Conservation (phyloP, 768 basidiomycete species). For the Trametes maxima region DNA sequence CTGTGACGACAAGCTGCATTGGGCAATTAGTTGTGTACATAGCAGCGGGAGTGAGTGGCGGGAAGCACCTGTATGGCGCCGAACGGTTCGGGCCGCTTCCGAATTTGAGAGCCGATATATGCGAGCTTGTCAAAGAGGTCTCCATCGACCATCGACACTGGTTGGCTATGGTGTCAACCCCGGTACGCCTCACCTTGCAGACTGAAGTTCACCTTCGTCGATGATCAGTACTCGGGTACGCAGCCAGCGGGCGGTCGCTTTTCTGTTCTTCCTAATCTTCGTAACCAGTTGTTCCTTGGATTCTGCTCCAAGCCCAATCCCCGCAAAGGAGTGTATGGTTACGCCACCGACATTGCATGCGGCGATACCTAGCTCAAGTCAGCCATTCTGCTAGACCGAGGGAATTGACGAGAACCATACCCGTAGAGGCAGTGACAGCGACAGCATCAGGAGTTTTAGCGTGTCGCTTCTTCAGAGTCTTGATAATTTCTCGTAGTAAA, state of each 20-base stretch:
- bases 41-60: not conserved
- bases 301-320: slow-evolving; percentile 84
- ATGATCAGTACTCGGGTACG: slow-evolving; percentile 84
- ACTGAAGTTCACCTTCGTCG: slow-evolving; percentile 62
- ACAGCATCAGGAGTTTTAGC: slow-evolving; percentile 65
- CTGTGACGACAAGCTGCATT: slow-evolving; percentile 81
- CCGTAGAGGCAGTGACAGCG: slow-evolving; percentile 94
- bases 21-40: not conserved
- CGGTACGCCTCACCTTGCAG: not conserved
- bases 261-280: slow-evolving; percentile 82
- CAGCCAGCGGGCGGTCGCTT: slow-evolving; percentile 77
- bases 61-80: slow-evolving; percentile 85
- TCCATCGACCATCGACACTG: slow-evolving; percentile 98
- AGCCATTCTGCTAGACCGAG: not conserved
- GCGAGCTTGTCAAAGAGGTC: slow-evolving; percentile 91
- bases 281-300: slow-evolving; percentile 57
- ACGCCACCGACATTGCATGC: slow-evolving; percentile 97
- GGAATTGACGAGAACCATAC: slow-evolving; percentile 38
- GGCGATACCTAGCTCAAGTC: slow-evolving; percentile 66
- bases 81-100: slow-evolving; percentile 71
- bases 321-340: slow-evolving; percentile 95
- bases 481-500: slow-evolving; percentile 89
- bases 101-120: slow-evolving; percentile 62
- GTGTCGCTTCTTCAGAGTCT: slow-evolving; percentile 60
- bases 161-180: not conserved